phyloP scores from a whole-genome alignment of 345 rosid genomes.

The Nasturtium officinale region DNA sequence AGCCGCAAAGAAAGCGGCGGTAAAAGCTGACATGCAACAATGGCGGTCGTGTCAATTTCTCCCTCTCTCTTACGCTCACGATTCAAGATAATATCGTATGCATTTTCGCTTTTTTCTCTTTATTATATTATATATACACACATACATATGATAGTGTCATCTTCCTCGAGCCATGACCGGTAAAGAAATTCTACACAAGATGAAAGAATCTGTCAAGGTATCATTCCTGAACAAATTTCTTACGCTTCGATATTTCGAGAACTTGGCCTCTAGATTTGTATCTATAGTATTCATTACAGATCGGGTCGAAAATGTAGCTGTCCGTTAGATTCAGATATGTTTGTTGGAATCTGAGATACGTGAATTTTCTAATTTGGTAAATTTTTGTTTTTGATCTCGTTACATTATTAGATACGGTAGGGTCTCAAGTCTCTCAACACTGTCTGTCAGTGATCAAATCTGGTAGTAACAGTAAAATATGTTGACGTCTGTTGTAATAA shows the following conservation, averaged over 20 bases:
- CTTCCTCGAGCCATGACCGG: constrained; percentile 55
- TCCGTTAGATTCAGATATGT: not conserved
- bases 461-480: not conserved
- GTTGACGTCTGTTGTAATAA: not conserved
- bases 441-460: not conserved
- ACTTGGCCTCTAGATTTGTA: not conserved
- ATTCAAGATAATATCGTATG: not conserved
- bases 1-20: constrained; percentile 42
- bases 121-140: not conserved
- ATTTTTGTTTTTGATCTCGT: not conserved
- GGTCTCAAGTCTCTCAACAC: not conserved
- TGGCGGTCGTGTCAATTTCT: constrained; percentile 34
- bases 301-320: not conserved
- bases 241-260: not conserved
- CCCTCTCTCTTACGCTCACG: constrained; percentile 14
- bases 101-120: constrained; percentile 3
- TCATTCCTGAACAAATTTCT: not conserved
- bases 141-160: constrained; percentile 2
- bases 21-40: constrained; percentile 35
- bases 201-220: constrained; percentile 61
- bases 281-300: not conserved
- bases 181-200: constrained; percentile 68
- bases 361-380: not conserved
- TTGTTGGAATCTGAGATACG: constrained; percentile 6
- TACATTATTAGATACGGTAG: not conserved